Percentiles rank a stretch among this genome's conserved stretches.
phyloP scores from a whole-genome alignment of 805 yeast species.

The Myxozyma sirexii region DNA sequence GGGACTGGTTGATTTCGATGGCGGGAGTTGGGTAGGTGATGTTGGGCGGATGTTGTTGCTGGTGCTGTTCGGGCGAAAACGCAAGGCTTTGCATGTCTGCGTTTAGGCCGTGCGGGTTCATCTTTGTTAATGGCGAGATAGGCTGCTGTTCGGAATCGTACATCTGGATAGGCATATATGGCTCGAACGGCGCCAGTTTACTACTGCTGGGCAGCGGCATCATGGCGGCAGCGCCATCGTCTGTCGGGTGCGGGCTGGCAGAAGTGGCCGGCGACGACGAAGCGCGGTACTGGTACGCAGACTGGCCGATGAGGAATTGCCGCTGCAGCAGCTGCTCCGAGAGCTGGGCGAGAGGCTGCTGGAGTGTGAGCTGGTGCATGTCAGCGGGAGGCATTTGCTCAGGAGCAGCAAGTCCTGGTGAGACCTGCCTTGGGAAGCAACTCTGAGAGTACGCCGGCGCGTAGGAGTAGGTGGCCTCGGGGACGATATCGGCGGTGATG shows the following conservation, averaged over 20 bases:
- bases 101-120: not conserved
- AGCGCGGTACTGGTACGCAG: no score
- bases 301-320: no score
- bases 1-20: not conserved
- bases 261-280: no score
- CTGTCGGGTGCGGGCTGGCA: no score
- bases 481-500: not conserved
- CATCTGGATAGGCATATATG: not conserved
- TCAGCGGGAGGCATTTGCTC: not conserved
- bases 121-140: conserved; percentile 7
- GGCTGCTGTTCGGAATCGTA: conserved; percentile 6
- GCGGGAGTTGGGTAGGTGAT: not conserved
- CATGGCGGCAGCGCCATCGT: no score
- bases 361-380: conserved; percentile 8
- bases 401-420: not conserved
- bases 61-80: conserved; percentile 4
- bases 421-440: not conserved
- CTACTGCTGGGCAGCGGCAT: not conserved
- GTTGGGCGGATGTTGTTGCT: not conserved
- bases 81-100: not conserved
- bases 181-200: not conserved
- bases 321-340: no score
- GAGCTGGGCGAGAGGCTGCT: not conserved
- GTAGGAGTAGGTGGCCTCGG: not conserved
- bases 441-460: not conserved